Evolutionary conservation across 495 filamentous ascomycete species (phyloP).

Genomic region (Lasiosphaeria hispida): DNA sequence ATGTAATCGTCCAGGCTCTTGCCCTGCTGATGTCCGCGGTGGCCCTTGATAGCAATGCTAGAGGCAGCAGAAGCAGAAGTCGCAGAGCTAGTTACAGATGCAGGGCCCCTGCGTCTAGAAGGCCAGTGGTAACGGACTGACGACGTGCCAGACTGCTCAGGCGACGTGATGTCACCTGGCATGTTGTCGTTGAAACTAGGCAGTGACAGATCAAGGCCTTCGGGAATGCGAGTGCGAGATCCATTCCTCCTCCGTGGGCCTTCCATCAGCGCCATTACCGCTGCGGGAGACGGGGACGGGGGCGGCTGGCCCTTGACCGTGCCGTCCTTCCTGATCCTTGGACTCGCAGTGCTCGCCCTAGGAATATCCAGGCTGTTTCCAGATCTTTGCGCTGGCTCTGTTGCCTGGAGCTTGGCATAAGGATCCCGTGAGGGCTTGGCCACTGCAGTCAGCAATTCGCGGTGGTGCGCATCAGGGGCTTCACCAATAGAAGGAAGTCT

Average conservation of each 20-base stretch:
- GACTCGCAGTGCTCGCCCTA: conserved; percentile 49
- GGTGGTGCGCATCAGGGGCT: conserved; percentile 47
- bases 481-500: conserved; percentile 86
- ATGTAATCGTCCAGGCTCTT: conserved; percentile 83
- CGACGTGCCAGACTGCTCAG: conserved; percentile 47
- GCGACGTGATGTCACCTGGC: conserved; percentile 50
- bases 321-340: conserved; percentile 45
- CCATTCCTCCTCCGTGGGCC: conserved; percentile 59
- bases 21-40: conserved; percentile 44
- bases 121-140: conserved; percentile 46
- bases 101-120: conserved; percentile 42
- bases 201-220: conserved; percentile 73
- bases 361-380: conserved; percentile 25
- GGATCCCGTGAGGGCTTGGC: conserved; percentile 20
- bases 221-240: conserved; percentile 77
- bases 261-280: conserved; percentile 51
- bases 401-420: conserved; percentile 20
- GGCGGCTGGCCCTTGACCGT: conserved; percentile 40
- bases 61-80: conserved; percentile 37
- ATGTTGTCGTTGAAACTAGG: conserved; percentile 55
- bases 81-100: conserved; percentile 48
- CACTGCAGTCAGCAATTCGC: conserved; percentile 31
- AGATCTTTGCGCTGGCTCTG: conserved; percentile 16
- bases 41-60: conserved; percentile 34
- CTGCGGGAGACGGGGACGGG: conserved; percentile 50